phyloP scores from a whole-genome alignment of 1,284 basidiomycete species.

The Moniliophthora roreri region DNA sequence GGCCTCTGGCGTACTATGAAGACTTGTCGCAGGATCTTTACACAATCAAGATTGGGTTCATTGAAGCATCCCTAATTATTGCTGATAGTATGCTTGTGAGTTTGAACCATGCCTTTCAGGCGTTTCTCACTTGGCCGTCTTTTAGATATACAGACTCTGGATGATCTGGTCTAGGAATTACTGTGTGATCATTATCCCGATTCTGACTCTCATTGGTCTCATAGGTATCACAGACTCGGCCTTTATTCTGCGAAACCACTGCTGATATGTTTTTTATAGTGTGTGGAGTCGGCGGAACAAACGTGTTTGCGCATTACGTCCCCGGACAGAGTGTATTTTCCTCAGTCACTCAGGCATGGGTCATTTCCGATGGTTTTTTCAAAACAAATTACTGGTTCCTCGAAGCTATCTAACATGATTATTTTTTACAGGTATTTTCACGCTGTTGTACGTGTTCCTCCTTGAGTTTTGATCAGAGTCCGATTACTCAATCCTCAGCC shows the following conservation, averaged over 20 bases:
- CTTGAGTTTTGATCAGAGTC: too few species aligned
- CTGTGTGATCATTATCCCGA: conserved; percentile 16
- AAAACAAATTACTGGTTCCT: too few species aligned
- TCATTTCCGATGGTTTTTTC: background rate
- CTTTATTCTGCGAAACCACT: background rate
- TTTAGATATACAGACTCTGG: conserved; percentile 19
- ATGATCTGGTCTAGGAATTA: conserved; percentile 12
- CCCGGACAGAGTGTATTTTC: background rate
- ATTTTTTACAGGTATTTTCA: too few species aligned
- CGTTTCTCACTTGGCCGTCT: background rate
- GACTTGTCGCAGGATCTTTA: conserved; percentile 14
- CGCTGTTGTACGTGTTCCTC: too few species aligned
- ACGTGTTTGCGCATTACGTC: conserved; percentile 10
- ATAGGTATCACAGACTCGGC: conserved; percentile 6
- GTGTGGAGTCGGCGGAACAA: conserved; percentile 8
- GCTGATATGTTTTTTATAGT: background rate
- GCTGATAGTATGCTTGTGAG: conserved; percentile 19
- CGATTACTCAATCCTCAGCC: too few species aligned
- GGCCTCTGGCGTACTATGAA: conserved; percentile 7
- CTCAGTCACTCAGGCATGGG: background rate
- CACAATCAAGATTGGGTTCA: conserved; percentile 11
- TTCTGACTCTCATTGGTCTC: conserved; percentile 9
- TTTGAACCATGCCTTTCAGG: too few species aligned
- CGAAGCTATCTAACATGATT: too few species aligned
- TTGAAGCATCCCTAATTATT: conserved; percentile 10